A percentile compares a stretch with the other conserved stretches of the same genome.
phyloP scores from a whole-genome alignment of 2,329 filamentous ascomycete genomes.

The Drechslera avenae region DNA sequence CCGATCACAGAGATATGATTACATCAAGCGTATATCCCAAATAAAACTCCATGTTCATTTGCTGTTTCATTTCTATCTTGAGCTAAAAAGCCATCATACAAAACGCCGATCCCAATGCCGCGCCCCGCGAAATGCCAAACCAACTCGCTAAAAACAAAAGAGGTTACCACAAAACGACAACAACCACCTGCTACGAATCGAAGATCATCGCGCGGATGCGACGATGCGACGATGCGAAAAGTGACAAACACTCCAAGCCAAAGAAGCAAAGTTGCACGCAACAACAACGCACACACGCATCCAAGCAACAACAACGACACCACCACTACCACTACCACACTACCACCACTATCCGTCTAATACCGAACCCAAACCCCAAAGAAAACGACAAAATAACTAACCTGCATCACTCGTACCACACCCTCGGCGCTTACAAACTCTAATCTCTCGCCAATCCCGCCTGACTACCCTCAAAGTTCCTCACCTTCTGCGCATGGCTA shows the following conservation, averaged over 20 bases:
- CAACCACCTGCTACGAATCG: background rate
- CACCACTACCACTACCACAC: too few species aligned
- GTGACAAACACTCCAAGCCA: background rate
- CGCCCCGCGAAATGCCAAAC: slow-evolving; percentile 1
- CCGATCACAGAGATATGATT: too few species aligned
- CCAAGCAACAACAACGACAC: too few species aligned
- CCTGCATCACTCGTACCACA: background rate
- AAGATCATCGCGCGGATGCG: background rate
- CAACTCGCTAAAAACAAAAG: background rate
- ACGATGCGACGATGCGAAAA: too few species aligned
- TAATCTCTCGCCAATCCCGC: background rate
- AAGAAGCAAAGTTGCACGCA: too few species aligned
- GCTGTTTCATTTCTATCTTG: slow-evolving; percentile 1
- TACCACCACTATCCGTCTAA: too few species aligned
- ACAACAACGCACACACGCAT: too few species aligned
- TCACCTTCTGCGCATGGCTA: slow-evolving; percentile 40
- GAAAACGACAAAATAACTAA: background rate
- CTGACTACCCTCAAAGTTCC: slow-evolving; percentile 30
- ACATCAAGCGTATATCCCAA: too few species aligned
- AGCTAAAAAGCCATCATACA: background rate
- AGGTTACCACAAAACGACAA: background rate
- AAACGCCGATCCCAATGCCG: slow-evolving; percentile 11
- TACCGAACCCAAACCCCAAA: background rate
- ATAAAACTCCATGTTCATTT: background rate
- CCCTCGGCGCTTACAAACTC: too few species aligned